Conservation (phyloP, 2,329 filamentous ascomycete genomes). For the Cladosporium sp. region DNA sequence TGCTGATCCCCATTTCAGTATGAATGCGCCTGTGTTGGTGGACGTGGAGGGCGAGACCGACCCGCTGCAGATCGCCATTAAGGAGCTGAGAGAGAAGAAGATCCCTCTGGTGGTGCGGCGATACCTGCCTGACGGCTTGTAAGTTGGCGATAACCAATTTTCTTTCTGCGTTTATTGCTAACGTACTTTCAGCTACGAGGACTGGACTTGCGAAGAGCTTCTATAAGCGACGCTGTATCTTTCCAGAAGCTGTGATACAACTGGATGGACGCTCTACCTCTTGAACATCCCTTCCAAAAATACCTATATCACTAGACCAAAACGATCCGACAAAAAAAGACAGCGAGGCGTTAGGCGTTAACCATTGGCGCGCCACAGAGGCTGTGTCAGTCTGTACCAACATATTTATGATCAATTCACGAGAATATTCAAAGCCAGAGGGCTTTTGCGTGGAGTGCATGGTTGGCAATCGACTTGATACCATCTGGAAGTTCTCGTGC, state of each 20-base stretch:
- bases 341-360: conserved; percentile 19
- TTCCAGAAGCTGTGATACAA: background rate
- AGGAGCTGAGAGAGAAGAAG: conserved; percentile 97
- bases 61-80: conserved; percentile 93
- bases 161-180: background rate
- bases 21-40: conserved; percentile 95
- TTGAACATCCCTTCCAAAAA: background rate
- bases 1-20: conserved; percentile 52
- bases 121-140: conserved; percentile 96
- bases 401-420: conserved; percentile 12
- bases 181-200: conserved; percentile 71
- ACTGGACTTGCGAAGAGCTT: conserved; percentile 98
- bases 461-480: no score
- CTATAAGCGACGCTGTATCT: conserved; percentile 45
- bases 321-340: conserved; percentile 6
- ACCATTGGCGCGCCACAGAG: conserved; percentile 7
- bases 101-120: conserved; percentile 92
- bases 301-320: background rate
- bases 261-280: background rate
- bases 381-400: conserved; percentile 8
- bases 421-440: background rate
- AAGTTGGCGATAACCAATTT: conserved; percentile 43
- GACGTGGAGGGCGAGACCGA: conserved; percentile 98
- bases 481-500: no score
- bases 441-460: no score